phyloP scores from a whole-genome alignment of 257 asterid genomes.

The Solanum tacnaense region DNA sequence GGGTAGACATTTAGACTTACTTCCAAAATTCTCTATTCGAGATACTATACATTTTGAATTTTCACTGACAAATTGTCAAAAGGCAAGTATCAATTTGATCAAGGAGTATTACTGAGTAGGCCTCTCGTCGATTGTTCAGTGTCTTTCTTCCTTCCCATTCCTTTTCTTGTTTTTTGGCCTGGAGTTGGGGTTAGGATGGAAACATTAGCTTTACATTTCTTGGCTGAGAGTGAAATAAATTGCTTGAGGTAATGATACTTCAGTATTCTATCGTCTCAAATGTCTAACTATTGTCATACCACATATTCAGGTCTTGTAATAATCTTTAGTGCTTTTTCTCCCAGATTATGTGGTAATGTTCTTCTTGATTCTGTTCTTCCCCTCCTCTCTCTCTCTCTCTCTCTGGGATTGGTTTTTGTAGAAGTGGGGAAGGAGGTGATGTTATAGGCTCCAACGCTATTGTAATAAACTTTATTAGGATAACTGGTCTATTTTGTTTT shows the following conservation, averaged over 20 bases:
- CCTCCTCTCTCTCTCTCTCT: not conserved
- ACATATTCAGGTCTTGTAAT: not conserved
- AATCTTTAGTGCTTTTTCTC: not conserved
- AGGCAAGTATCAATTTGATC: not conserved
- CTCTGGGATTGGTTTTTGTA: not conserved
- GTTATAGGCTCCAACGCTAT: not conserved
- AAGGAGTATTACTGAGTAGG: not conserved
- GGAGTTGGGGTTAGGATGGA: not conserved
- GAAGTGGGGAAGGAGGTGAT: not conserved
- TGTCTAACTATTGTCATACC: not conserved
- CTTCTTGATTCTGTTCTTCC: not conserved
- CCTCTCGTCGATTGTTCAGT: not conserved
- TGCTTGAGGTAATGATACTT: not conserved
- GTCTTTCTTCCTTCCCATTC: not conserved
- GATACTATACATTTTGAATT: not conserved
- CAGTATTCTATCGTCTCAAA: not conserved
- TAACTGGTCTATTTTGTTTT: not conserved
- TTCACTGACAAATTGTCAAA: not conserved
- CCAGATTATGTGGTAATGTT: not conserved
- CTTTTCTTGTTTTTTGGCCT: not conserved
- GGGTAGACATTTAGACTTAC: not conserved
- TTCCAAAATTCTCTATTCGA: not conserved
- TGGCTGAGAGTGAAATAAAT: not conserved
- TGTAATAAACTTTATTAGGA: not conserved
- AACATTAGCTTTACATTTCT: not conserved